Base-by-base conservation (phyloP, 495 filamentous ascomycete species). In the Penicillium fimorum region DNA sequence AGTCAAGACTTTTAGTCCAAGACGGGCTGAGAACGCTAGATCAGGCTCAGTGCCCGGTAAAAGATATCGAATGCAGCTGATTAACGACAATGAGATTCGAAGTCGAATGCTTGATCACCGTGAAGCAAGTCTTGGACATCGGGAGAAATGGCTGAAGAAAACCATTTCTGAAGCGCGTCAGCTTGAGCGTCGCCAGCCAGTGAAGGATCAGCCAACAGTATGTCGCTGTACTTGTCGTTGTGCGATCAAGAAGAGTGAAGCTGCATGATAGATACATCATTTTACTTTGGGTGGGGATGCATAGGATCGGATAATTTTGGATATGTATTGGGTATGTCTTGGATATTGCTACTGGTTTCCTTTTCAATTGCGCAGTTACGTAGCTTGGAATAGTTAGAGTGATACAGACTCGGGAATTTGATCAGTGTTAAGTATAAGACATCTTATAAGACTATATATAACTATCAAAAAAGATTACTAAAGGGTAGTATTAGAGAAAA, bases 71-170 rank as follows among this genome's bases (percentile, higher is more conserved):
- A 59, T 64, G 30, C 47, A 61, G 12, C 43, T 59, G 20, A 50
- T 69, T 18, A 61, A 59, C n/a, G 65, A 67, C 5, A 44, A 69
- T 48, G 70, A 72, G 10, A 50, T 68, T 18, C 66, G 72, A 6
- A 67, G 55, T 35, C 69, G 63, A 43, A 62, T 73, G 44, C 61
- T 72, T 37, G 62, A 67, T 12, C 35, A 64, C 9, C 69, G 69
- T 20, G 70, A 75, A 47, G 62, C 66, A 22, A 51, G 64, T 6
- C 45, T 72, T 44, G 64, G 64, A 30, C 59, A 51, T 11, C 64
- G 68, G 18, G 70, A 70, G 55, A 61, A 61, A 44, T 57, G 64
- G 33, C 59, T 72, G 10, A 63, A 68, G 48, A 67, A 66, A 45
- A 59, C 47, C 4, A 52, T 69, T 20, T 57, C 61, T 18, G 64